phyloP scores from a whole-genome alignment of 2,329 filamentous ascomycete species.

The Ceratocystiopsis sp. region DNA sequence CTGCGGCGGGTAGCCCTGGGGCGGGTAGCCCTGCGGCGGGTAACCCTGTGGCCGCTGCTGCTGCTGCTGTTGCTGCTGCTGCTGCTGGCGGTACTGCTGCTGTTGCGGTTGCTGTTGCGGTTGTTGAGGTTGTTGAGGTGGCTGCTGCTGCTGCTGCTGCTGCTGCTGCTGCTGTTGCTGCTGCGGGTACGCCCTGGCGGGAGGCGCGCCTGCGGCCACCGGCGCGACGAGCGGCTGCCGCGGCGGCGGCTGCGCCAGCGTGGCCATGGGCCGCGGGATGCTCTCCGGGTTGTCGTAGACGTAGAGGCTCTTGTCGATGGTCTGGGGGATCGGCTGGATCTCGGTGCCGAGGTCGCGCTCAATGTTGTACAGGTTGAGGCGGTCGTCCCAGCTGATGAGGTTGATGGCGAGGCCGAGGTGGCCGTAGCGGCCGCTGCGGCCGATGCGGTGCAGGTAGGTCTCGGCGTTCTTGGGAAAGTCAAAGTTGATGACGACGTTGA shows the following conservation, averaged over 20 bases:
- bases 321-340: slow-evolving; percentile 86
- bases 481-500: slow-evolving; percentile 99
- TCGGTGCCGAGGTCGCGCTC: slow-evolving; percentile 94
- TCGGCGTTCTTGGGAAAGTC: slow-evolving; percentile 99
- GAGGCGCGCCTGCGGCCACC: not conserved
- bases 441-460: slow-evolving; percentile 95
- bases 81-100: too few relatives aligned
- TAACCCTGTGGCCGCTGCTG: not conserved
- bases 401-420: slow-evolving; percentile 97
- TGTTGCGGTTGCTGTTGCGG: not conserved
- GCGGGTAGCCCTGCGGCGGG: not conserved
- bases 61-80: not conserved
- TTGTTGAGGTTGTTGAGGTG: not conserved
- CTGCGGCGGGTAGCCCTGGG: not conserved
- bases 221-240: not conserved
- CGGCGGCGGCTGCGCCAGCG: slow-evolving; percentile 16
- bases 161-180: not conserved
- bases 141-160: not conserved
- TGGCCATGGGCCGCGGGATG: slow-evolving; percentile 66
- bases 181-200: not conserved
- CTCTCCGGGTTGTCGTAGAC: slow-evolving; percentile 94
- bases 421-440: slow-evolving; percentile 90
- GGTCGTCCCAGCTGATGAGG: slow-evolving; percentile 97
- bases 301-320: slow-evolving; percentile 95
- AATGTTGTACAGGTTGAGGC: slow-evolving; percentile 97